Evolutionary conservation across 768 basidiomycete genomes (phyloP).

Genomic region (Leccinum longicurvipes): DNA sequence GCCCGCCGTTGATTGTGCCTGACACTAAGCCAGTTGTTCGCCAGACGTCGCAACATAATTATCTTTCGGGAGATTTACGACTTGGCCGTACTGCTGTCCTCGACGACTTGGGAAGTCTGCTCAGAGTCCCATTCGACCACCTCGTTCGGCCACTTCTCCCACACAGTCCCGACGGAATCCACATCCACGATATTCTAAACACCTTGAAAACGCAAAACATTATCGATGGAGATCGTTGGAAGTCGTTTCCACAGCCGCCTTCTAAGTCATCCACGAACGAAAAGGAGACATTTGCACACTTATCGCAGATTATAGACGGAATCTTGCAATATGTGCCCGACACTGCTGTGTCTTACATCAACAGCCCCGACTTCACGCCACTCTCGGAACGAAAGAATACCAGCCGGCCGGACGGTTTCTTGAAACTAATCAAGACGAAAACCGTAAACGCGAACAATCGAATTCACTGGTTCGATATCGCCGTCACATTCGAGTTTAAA

Average conservation of each 20-base stretch:
- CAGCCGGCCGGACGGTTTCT: background rate
- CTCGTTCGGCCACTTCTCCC: background rate
- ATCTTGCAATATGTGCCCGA: background rate
- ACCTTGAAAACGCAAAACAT: background rate
- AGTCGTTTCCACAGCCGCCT: background rate
- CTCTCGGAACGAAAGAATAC: background rate
- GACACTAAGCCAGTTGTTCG: background rate
- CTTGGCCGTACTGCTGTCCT: background rate
- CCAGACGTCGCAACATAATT: background rate
- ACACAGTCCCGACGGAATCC: background rate
- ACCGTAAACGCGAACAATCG: background rate
- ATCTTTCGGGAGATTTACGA: background rate
- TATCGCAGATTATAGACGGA: background rate
- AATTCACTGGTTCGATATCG: too few species aligned
- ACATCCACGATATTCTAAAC: background rate
- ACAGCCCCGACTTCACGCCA: background rate
- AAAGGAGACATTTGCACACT: background rate
- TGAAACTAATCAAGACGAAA: background rate
- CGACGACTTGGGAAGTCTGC: background rate
- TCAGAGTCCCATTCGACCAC: background rate
- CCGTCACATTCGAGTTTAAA: background rate
- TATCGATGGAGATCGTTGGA: background rate
- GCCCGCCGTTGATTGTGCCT: too few species aligned
- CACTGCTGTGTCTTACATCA: background rate
- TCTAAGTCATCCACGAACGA: background rate